phyloP scores from a whole-genome alignment of 805 yeast genomes.

The Candida tammaniensis region DNA sequence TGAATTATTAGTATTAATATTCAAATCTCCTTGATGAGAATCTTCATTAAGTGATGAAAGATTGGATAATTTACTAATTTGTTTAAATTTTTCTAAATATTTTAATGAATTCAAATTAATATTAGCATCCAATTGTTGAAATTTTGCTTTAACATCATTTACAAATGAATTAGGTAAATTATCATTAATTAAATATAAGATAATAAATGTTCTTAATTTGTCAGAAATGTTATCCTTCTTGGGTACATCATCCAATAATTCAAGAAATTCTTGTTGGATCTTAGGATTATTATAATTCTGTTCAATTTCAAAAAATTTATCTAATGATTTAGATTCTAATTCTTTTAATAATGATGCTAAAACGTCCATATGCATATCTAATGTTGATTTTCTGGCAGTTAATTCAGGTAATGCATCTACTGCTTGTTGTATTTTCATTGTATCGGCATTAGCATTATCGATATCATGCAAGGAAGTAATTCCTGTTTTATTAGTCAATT shows the following conservation, averaged over 20 bases:
- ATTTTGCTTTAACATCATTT: constrained; percentile 60
- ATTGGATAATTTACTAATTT: constrained; percentile 31
- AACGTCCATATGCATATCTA: constrained; percentile 97
- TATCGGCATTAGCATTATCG: constrained; percentile 49
- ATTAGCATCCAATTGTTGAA: constrained; percentile 47
- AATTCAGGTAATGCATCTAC: constrained; percentile 90
- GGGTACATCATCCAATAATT: constrained; percentile 49
- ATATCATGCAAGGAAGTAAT: constrained; percentile 72
- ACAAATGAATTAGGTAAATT: constrained; percentile 34
- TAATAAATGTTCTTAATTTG: constrained; percentile 84
- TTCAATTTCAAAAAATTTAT: constrained; percentile 91
- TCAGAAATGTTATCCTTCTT: constrained; percentile 61
- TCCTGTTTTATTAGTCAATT: constrained; percentile 74
- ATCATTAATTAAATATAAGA: constrained; percentile 60
- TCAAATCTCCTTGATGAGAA: constrained; percentile 12
- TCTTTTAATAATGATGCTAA: constrained; percentile 80
- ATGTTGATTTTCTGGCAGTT: constrained; percentile 79
- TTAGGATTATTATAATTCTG: constrained; percentile 68
- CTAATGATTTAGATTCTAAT: constrained; percentile 82
- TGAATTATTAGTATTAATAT: constrained; percentile 35
- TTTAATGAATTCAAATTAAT: constrained; percentile 62
- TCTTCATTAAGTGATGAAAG: constrained; percentile 17
- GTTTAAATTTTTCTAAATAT: constrained; percentile 80
- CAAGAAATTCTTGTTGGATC: constrained; percentile 58
- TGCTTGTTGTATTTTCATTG: constrained; percentile 75